Evolutionary conservation across 2,329 filamentous ascomycete species (phyloP).

Genomic region (Dactylellina cionopaga): DNA sequence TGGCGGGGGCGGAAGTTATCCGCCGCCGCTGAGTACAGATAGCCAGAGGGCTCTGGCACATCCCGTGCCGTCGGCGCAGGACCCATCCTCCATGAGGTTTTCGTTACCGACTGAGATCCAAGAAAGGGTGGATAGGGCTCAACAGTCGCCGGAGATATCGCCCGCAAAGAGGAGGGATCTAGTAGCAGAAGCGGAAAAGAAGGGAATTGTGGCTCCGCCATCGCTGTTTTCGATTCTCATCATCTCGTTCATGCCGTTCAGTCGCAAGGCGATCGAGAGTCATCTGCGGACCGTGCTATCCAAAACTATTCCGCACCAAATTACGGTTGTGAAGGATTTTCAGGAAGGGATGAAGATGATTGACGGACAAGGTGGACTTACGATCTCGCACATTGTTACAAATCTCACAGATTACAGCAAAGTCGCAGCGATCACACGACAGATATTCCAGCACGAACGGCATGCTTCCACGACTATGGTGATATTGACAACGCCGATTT

Average conservation of each 20-base stretch:
- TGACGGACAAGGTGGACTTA: conserved; percentile 73
- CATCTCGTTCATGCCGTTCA: conserved; percentile 85
- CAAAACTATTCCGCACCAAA: conserved; percentile 82
- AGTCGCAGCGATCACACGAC: conserved; percentile 78
- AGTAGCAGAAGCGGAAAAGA: conserved; percentile 43
- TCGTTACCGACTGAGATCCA: conserved; percentile 54
- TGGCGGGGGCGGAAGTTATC: conserved; percentile 62
- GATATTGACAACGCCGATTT: conserved; percentile 86
- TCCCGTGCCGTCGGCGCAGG: conserved; percentile 53
- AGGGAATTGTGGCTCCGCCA: conserved; percentile 63
- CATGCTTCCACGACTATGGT: conserved; percentile 76
- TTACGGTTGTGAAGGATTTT: conserved; percentile 76
- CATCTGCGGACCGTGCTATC: conserved; percentile 95
- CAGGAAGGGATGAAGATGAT: conserved; percentile 76
- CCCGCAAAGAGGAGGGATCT: conserved; percentile 1
- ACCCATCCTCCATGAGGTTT: conserved; percentile 55
- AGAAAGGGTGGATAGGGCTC: conserved; percentile 44
- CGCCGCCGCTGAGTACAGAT: conserved; percentile 69
- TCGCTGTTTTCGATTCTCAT: conserved; percentile 88
- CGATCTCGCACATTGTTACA: conserved; percentile 88
- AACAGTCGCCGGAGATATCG: conserved; percentile 8
- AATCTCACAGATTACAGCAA: conserved; percentile 80
- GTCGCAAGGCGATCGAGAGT: conserved; percentile 84
- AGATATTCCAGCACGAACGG: conserved; percentile 70
- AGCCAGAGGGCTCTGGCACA: conserved; percentile 65